Conservation (phyloP, 169 alveolate species). For the Besnoitia besnoiti region DNA sequence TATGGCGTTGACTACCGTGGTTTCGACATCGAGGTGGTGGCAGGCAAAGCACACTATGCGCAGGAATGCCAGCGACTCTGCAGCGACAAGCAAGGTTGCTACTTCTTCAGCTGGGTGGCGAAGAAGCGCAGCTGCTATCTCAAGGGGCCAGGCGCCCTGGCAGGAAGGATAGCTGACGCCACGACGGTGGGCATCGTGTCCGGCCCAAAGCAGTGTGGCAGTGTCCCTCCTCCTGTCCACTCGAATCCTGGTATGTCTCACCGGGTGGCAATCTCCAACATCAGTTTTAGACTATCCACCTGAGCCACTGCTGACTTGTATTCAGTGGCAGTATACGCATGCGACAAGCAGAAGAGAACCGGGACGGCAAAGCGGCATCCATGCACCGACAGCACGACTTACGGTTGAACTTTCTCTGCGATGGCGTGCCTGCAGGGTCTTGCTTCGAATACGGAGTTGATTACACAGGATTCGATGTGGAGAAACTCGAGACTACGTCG, state of each 20-base stretch:
- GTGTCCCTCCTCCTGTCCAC: neutral
- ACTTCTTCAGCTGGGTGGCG: conserved; percentile 33
- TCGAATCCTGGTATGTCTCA: neutral
- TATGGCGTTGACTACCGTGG: conserved; percentile 37
- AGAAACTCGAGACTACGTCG: neutral
- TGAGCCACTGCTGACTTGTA: too few relatives aligned
- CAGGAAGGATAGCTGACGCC: neutral
- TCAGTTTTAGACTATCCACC: neutral
- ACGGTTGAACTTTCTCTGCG: too few relatives aligned
- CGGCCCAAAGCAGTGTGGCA: conserved; percentile 10
- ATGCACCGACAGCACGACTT: too few relatives aligned
- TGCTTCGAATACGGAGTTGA: conserved; percentile 27
- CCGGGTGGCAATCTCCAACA: neutral
- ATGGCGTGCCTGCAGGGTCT: neutral
- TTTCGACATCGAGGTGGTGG: conserved; percentile 35
- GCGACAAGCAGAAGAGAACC: too few relatives aligned
- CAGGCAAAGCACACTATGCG: neutral
- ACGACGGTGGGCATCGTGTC: conserved; percentile 35
- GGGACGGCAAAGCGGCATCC: too few relatives aligned
- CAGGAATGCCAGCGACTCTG: conserved; percentile 29
- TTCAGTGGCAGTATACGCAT: too few relatives aligned
- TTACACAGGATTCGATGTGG: conserved; percentile 27
- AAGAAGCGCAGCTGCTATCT: conserved; percentile 43
- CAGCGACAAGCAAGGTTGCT: conserved; percentile 5
- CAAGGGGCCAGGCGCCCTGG: conserved; percentile 18